Evolutionary conservation across 1,284 basidiomycete genomes (phyloP).

Genomic region (Trametes versicolor): DNA sequence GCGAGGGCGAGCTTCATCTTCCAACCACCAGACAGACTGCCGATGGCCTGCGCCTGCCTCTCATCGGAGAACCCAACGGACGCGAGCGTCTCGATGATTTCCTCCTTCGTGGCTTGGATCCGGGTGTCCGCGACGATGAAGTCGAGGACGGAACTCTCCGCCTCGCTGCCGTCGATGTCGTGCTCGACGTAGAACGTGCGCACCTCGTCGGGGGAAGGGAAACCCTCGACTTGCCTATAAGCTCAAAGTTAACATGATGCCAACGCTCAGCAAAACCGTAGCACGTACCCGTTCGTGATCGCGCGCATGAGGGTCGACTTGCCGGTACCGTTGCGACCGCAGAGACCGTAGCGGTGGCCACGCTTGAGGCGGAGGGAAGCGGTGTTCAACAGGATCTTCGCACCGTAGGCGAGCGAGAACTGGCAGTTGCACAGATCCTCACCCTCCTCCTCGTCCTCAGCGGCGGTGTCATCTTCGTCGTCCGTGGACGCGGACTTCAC

Average conservation of each 20-base stretch:
- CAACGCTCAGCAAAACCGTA: slow-evolving; percentile 14
- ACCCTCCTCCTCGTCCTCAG: slow-evolving; percentile 95
- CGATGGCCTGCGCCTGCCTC: slow-evolving; percentile 88
- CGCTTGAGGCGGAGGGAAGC: slow-evolving; percentile 97
- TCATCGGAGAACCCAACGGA: slow-evolving; percentile 93
- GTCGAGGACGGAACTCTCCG: slow-evolving; percentile 88
- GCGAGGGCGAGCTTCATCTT: slow-evolving; percentile 99
- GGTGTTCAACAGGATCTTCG: slow-evolving; percentile 97
- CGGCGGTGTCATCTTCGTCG: slow-evolving; percentile 72
- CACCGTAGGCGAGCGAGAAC: slow-evolving; percentile 98
- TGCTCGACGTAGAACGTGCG: slow-evolving; percentile 99
- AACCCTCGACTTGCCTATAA: slow-evolving; percentile 91
- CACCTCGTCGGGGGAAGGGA: slow-evolving; percentile 95
- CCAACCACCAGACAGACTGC: slow-evolving; percentile 98
- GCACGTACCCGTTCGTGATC: slow-evolving; percentile 79
- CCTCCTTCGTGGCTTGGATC: slow-evolving; percentile 76
- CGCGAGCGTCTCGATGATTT: slow-evolving; percentile 83
- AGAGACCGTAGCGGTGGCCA: slow-evolving; percentile 98
- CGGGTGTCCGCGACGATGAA: slow-evolving; percentile 92
- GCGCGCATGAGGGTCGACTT: slow-evolving; percentile 99
- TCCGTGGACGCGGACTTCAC: slow-evolving; percentile 89
- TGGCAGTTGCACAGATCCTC: slow-evolving; percentile 99
- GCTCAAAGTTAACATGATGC: slow-evolving; percentile 13
- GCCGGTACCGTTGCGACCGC: slow-evolving; percentile 98
- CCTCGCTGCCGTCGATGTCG: slow-evolving; percentile 97